Conservation (phyloP, 805 yeast genomes). For the Starmerella vaccinii region DNA sequence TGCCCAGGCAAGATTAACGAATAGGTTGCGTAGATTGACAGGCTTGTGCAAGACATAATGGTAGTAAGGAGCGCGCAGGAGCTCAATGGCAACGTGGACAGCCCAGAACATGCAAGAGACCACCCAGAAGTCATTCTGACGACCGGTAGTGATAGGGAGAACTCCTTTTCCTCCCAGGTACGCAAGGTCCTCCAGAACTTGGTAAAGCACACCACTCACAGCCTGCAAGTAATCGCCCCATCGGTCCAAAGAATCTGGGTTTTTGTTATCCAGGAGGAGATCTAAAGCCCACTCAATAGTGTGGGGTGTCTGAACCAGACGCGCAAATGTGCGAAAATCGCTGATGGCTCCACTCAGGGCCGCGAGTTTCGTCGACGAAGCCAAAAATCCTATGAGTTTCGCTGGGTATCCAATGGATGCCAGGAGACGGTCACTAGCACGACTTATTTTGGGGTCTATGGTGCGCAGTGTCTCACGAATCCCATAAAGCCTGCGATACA, state of each 20-base stretch:
- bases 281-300: conserved; percentile 33
- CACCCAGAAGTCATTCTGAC: conserved; percentile 31
- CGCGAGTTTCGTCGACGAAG: conserved; percentile 9
- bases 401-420: conserved; percentile 28
- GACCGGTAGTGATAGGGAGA: conserved; percentile 25
- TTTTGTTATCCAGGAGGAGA: conserved; percentile 26
- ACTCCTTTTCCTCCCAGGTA: conserved; percentile 33
- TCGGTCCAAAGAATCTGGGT: conserved; percentile 28
- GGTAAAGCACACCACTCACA: conserved; percentile 32
- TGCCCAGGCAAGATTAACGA: conserved; percentile 34
- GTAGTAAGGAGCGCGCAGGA: conserved; percentile 24
- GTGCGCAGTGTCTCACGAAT: conserved; percentile 10
- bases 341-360: conserved; percentile 17
- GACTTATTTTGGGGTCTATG: conserved; percentile 16
- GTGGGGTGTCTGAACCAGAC: conserved; percentile 33
- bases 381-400: conserved; percentile 15
- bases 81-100: conserved; percentile 32
- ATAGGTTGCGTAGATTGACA: conserved; percentile 21
- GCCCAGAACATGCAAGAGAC: conserved; percentile 34
- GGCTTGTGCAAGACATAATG: conserved; percentile 17
- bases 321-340: conserved; percentile 31
- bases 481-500: conserved; percentile 16
- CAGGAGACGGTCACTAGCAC: conserved; percentile 22
- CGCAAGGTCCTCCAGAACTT: conserved; percentile 35
- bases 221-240: conserved; percentile 31